Conservation (phyloP, 495 filamentous ascomycete species). For the Penicillium soppii region DNA sequence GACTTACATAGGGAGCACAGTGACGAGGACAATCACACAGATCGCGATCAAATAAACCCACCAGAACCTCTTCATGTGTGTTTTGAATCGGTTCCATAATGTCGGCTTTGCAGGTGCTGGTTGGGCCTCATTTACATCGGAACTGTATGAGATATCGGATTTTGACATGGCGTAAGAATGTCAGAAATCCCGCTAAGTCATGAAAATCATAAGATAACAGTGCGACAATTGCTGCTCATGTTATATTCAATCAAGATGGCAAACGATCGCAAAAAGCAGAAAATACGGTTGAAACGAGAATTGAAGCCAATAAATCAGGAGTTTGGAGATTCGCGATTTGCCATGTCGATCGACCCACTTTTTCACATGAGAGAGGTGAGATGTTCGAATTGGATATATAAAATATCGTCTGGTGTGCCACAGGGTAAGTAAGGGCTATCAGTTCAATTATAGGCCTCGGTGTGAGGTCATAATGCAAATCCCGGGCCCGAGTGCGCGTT, state of each 20-base stretch:
- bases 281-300: background rate
- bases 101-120: slow-evolving; percentile 14
- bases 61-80: slow-evolving; percentile 34
- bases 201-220: background rate
- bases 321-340: background rate
- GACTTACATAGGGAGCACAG: slow-evolving; percentile 27
- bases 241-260: background rate
- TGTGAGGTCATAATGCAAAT: too few relatives aligned
- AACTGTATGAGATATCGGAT: slow-evolving; percentile 18
- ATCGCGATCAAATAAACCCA: slow-evolving; percentile 28
- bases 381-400: too few relatives aligned
- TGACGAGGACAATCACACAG: slow-evolving; percentile 19
- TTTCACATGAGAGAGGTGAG: background rate
- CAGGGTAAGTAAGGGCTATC: too few relatives aligned
- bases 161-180: slow-evolving; percentile 20
- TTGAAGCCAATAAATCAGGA: background rate
- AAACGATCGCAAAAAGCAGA: background rate
- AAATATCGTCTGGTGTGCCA: too few relatives aligned
- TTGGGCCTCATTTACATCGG: slow-evolving; percentile 7
- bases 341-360: background rate
- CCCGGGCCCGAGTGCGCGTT: too few relatives aligned
- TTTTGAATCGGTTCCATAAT: slow-evolving; percentile 23
- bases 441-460: too few relatives aligned
- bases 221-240: background rate
- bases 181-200: background rate